phyloP scores from a whole-genome alignment of 1,284 basidiomycete genomes.

The Sanguinoderma infundibulare region DNA sequence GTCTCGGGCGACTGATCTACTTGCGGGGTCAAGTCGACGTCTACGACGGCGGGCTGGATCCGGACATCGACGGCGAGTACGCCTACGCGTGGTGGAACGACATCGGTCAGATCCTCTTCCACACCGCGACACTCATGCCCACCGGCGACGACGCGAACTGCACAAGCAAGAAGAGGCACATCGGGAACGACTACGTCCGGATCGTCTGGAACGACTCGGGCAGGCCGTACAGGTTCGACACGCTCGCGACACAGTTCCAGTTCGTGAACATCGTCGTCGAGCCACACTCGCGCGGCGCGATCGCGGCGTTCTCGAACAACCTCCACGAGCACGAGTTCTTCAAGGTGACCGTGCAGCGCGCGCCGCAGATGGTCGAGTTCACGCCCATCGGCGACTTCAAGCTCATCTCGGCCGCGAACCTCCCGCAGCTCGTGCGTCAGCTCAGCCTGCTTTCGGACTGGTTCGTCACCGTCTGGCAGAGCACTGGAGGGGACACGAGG shows the following conservation, averaged over 20 bases:
- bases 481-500: slow-evolving; percentile 71
- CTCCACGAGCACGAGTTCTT: slow-evolving; percentile 90
- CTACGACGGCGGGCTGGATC: slow-evolving; percentile 93
- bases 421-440: slow-evolving; percentile 86
- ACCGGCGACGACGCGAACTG: slow-evolving; percentile 69
- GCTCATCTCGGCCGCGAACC: slow-evolving; percentile 83
- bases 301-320: slow-evolving; percentile 80
- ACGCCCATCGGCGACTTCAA: slow-evolving; percentile 91
- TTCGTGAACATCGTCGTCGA: slow-evolving; percentile 98
- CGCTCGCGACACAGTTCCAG: slow-evolving; percentile 92
- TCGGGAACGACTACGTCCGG: slow-evolving; percentile 94
- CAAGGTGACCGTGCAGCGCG: slow-evolving; percentile 87
- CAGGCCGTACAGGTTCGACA: slow-evolving; percentile 87
- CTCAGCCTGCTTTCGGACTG: slow-evolving; percentile 86
- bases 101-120: slow-evolving; percentile 94
- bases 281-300: slow-evolving; percentile 86
- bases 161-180: slow-evolving; percentile 89
- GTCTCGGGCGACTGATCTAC: slow-evolving; percentile 88
- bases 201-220: slow-evolving; percentile 99
- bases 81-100: slow-evolving; percentile 99
- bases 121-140: slow-evolving; percentile 98
- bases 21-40: slow-evolving; percentile 92
- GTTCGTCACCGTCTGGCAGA: slow-evolving; percentile 84
- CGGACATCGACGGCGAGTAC: slow-evolving; percentile 90
- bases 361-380: slow-evolving; percentile 89